Evolutionary conservation across 2,329 filamentous ascomycete genomes (phyloP).

Genomic region (Penicillium brevicompactum): DNA sequence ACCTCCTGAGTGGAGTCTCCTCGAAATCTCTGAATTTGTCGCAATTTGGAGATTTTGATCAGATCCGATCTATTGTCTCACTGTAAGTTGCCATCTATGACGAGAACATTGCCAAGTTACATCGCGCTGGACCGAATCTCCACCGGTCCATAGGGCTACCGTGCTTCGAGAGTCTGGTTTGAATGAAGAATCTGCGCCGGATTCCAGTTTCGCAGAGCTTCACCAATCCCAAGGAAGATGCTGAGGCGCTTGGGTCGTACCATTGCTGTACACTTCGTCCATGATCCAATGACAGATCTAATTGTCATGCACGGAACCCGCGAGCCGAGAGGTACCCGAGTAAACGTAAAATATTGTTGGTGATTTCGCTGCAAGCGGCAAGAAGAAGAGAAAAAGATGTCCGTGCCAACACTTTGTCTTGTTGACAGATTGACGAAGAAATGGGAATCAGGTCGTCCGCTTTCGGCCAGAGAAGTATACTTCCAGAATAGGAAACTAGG

Average conservation of each 20-base stretch:
- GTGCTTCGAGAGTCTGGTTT: not conserved
- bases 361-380: constrained; percentile 17
- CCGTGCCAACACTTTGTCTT: not conserved
- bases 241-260: not conserved
- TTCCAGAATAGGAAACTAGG: constrained; percentile 10
- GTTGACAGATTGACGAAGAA: not conserved
- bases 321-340: constrained; percentile 12
- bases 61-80: not conserved
- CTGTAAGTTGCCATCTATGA: constrained; percentile 13
- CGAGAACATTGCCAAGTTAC: constrained; percentile 5
- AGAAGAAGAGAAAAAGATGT: not conserved
- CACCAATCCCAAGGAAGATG: not conserved
- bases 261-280: not conserved
- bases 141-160: not conserved
- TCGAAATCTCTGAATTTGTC: not conserved
- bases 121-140: not conserved
- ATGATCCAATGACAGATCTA: constrained; percentile 9
- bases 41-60: not conserved
- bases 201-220: not conserved
- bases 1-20: not conserved
- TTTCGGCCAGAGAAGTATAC: constrained; percentile 7
- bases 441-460: constrained; percentile 7
- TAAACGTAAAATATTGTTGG: constrained; percentile 6
- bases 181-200: not conserved
- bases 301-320: constrained; percentile 18